Evolutionary conservation across 2,329 filamentous ascomycete species (phyloP).

Genomic region (Cucurbitaria berberidis): DNA sequence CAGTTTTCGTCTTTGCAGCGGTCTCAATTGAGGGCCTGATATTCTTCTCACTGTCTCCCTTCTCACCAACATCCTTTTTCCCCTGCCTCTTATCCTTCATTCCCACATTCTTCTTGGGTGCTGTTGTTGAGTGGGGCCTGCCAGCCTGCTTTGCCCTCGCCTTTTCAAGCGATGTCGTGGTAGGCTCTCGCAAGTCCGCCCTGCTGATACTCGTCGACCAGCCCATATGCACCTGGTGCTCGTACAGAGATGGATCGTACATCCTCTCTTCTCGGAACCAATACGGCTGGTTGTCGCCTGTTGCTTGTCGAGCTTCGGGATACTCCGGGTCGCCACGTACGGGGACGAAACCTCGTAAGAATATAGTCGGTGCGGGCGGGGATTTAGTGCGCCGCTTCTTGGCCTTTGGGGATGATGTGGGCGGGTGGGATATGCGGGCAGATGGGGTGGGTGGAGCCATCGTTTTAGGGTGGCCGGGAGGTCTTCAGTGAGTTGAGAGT

Average conservation of each 20-base stretch:
- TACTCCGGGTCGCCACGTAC: not conserved
- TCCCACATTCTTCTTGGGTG: too few species aligned
- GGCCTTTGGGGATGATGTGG: not conserved
- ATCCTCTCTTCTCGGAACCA: not conserved
- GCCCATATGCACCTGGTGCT: too few species aligned
- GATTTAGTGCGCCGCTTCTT: not conserved
- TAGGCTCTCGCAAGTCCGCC: too few species aligned
- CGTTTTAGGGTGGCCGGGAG: slow-evolving; percentile 23
- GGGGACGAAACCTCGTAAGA: not conserved
- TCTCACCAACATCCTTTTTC: not conserved
- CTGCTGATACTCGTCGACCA: too few species aligned
- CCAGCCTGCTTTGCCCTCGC: too few species aligned
- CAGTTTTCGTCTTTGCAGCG: not conserved
- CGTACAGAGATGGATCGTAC: too few species aligned
- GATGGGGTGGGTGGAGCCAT: slow-evolving; percentile 26
- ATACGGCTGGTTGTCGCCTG: not conserved
- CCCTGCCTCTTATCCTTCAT: not conserved
- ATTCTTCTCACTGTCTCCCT: too few species aligned
- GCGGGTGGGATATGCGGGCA: not conserved
- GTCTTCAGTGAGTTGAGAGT: slow-evolving; percentile 27
- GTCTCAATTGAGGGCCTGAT: too few species aligned
- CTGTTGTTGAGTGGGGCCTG: too few species aligned
- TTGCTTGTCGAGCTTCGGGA: not conserved
- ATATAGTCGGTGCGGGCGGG: not conserved
- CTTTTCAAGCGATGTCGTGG: too few species aligned